Conservation (phyloP, 2,329 filamentous ascomycete species). For the Metarhizium brunneum region DNA sequence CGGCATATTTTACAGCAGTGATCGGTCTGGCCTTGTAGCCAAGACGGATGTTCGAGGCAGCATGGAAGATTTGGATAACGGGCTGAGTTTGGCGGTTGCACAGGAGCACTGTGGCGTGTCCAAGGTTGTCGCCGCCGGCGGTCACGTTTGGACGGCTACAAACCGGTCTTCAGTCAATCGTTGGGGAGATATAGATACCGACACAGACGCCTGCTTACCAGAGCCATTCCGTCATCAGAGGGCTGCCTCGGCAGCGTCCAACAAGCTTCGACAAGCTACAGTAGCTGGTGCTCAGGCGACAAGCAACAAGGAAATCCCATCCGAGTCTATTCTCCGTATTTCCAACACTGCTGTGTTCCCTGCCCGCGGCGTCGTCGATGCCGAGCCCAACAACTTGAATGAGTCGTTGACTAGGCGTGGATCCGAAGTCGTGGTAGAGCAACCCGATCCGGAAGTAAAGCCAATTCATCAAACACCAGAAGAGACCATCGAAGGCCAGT, state of each 20-base stretch:
- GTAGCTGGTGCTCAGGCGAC: conserved; percentile 22
- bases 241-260: conserved; percentile 33
- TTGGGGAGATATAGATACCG: conserved; percentile 80
- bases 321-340: conserved; percentile 69
- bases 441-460: conserved; percentile 28
- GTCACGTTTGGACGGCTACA: conserved; percentile 84
- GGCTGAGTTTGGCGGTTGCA: conserved; percentile 79
- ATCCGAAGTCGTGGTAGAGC: conserved; percentile 20
- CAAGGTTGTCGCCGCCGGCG: conserved; percentile 58
- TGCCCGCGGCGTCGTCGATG: conserved; percentile 39
- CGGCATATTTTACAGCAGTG: conserved; percentile 87
- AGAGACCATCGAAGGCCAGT: conserved; percentile 87
- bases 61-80: conserved; percentile 65
- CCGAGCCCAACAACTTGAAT: conserved; percentile 45
- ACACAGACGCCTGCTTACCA: conserved; percentile 58
- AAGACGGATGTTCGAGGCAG: conserved; percentile 83
- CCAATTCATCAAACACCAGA: conserved; percentile 61
- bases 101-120: conserved; percentile 82
- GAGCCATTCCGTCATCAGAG: conserved; percentile 41
- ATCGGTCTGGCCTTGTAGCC: conserved; percentile 85
- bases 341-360: conserved; percentile 79
- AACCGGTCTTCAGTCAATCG: conserved; percentile 86
- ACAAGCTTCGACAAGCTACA: conserved; percentile 23
- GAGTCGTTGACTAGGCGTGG: conserved; percentile 30
- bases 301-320: conserved; percentile 58